Base-by-base conservation (phyloP, 1,284 basidiomycete genomes). In the Malassezia yamatoensis region DNA sequence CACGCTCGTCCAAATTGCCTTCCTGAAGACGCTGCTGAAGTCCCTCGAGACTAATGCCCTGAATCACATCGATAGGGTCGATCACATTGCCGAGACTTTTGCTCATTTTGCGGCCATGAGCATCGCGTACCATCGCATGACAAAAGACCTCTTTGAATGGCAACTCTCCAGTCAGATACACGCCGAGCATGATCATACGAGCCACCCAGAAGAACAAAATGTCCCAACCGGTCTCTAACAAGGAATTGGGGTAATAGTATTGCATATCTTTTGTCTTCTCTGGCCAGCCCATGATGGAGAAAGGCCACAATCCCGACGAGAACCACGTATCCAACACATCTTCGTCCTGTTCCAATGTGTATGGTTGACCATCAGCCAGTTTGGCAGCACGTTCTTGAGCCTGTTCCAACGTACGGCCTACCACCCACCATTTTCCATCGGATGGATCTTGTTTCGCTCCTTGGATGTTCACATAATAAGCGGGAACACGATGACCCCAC, bases 201-300 rank as follows among this genome's bases (percentile, higher is more conserved):
- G 94, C 91, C 18, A 98, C 91, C 94, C 94, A 98, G 83, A 98
- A 96, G 82, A 94, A 94, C 36, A 98, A 78, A 67, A 96, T 98
- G 67, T 98, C 94, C 91, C 94, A 98, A 45, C 94, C 94, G 0
- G 94, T 98, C 78, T 98, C 94, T 44, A 96, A 83, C 45, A 98
- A 69, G 18, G 85, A 83, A 9, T 88, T 80, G 0, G 94, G 94
- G 77, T 93, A 98, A 79, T 88, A 98, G 53, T 80, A 56, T 58
- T 68, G 62, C 51, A 74, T 29, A 51, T 69, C 70, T 16, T 63
- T 51, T 13, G 71, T 69, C 63, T 69, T 58, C 18, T 90, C 81
- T 0, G 94, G 94, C 94, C 94, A 99, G 51, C 94, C 93, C 81
- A 93, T 82, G 73, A 90, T 96, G 1, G 90, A 93, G 79, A 90